phyloP scores from a whole-genome alignment of 352 stramenopile species.

The Phytophthora tentaculata region DNA sequence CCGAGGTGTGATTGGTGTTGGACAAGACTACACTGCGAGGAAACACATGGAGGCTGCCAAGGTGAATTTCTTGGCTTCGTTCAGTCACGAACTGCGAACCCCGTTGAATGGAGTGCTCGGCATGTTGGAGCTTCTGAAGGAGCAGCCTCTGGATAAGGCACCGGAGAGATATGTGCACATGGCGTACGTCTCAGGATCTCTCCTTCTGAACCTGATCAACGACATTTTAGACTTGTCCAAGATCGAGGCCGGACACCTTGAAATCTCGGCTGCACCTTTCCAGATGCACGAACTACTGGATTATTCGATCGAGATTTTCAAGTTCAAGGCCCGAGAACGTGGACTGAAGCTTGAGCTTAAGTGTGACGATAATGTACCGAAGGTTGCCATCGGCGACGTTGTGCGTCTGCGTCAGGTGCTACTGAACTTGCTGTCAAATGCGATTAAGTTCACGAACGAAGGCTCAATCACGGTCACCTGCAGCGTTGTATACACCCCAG shows the following conservation, averaged over 20 bases:
- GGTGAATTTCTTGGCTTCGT: slow-evolving; percentile 88
- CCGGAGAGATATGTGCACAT: slow-evolving; percentile 60
- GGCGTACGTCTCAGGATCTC: too few species aligned
- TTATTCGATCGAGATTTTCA: too few species aligned
- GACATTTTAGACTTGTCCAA: too few species aligned
- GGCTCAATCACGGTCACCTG: slow-evolving; percentile 84
- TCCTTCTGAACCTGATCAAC: too few species aligned
- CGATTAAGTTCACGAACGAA: slow-evolving; percentile 89
- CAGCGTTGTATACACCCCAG: slow-evolving; percentile 67
- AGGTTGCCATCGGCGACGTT: slow-evolving; percentile 79
- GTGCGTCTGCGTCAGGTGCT: slow-evolving; percentile 81
- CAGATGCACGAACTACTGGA: too few species aligned
- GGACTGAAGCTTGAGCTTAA: slow-evolving; percentile 87
- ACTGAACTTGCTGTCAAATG: slow-evolving; percentile 86
- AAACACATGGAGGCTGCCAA: slow-evolving; percentile 89
- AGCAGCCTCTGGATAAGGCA: slow-evolving; percentile 72
- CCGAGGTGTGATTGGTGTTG: slow-evolving; percentile 92
- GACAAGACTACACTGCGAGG: slow-evolving; percentile 92
- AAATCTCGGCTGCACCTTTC: too few species aligned
- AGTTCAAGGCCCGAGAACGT: slow-evolving; percentile 86
- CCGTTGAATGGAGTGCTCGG: slow-evolving; percentile 58
- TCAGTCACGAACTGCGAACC: slow-evolving; percentile 72
- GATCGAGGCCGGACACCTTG: too few species aligned
- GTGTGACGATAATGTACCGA: slow-evolving; percentile 66
- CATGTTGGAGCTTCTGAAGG: slow-evolving; percentile 84